Percentiles rank a stretch among this genome's conserved stretches.
phyloP scores from a whole-genome alignment of 2,329 filamentous ascomycete genomes.

The Diaporthe citriasiana region DNA sequence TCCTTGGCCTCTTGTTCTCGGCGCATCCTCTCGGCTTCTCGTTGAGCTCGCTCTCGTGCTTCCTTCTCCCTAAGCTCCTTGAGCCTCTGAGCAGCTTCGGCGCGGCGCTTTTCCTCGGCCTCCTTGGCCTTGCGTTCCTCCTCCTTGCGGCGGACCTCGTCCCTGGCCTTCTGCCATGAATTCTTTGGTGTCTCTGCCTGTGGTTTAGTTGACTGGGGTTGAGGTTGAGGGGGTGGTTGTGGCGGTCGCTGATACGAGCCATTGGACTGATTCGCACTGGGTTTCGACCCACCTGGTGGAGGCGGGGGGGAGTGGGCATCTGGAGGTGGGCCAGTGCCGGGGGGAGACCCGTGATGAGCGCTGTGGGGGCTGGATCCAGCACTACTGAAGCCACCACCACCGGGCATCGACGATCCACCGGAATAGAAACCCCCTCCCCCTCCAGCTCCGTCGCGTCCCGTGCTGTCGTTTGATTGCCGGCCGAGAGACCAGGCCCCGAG shows the following conservation, averaged over 20 bases:
- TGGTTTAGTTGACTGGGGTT: slow-evolving; percentile 44
- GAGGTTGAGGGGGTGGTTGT: slow-evolving; percentile 44
- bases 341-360: slow-evolving; percentile 49
- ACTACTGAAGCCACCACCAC: slow-evolving; percentile 40
- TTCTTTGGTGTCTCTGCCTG: slow-evolving; percentile 58
- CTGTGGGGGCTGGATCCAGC: slow-evolving; percentile 41
- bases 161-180: slow-evolving; percentile 78
- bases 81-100: slow-evolving; percentile 67
- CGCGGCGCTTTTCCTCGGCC: slow-evolving; percentile 71
- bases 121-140: slow-evolving; percentile 74
- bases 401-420: slow-evolving; percentile 43
- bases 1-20: slow-evolving; percentile 52
- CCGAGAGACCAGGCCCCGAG: slow-evolving; percentile 84
- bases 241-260: slow-evolving; percentile 46
- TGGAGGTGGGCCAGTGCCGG: slow-evolving; percentile 51
- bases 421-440: slow-evolving; percentile 39
- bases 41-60: slow-evolving; percentile 58
- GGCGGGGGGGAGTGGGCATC: slow-evolving; percentile 42
- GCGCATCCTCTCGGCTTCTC: slow-evolving; percentile 47
- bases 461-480: slow-evolving; percentile 69
- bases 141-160: slow-evolving; percentile 74
- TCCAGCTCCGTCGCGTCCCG: slow-evolving; percentile 43
- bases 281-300: slow-evolving; percentile 43
- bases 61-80: slow-evolving; percentile 71
- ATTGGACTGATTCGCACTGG: slow-evolving; percentile 47